Evolutionary conservation across 805 yeast genomes (phyloP), one percentile per base, ranked within the genome.

Genomic region (Saccharomyces mikatae): DNA sequence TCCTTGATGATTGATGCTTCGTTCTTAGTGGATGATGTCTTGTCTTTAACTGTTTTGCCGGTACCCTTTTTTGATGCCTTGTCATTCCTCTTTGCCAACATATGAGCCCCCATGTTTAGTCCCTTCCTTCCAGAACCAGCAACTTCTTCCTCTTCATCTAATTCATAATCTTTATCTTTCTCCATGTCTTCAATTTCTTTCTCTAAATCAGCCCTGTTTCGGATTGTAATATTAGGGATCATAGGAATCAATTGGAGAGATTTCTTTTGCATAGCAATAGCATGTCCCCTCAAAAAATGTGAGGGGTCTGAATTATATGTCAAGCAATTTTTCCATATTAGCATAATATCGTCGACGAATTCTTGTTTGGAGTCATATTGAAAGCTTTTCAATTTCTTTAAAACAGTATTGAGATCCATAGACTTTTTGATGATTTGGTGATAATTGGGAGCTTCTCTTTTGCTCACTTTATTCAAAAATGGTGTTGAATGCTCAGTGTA

Each of bases 401-500:
- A 77, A 13, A 95, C 96, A 0, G 97, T 92, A 65, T 90, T 91
- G 60, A 94, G 75, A 66, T 94, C 99, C 99, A 94, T 94, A 24
- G 99, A 98, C 55, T 81, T 82, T 62, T 89, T 91, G 63, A 94
- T 92, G 46, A 94, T 78, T 54, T 86, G 84, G 60, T 89, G 89
- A 71, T 94, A 94, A 67, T 94, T 94, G 6, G 99, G 99, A 0
- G 99, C 99, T 64, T 94, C 99, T 54, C 99, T 79, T 67, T 94
- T 94, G 55, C 94, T 89, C n/a, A 94, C 99, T 66, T 89, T 88
- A 71, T 91, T 94, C 60, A 94, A 76, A 65, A 94, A 94, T 0
- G 98, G 96, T 1, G 97, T 90, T 0, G 97, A 90, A 71, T 94
- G 98, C 65, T 94, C 97, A 0, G 99, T 92, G 61, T 86, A 89